These are phyloP conservation scores for Mucor sp. DNA, from an alignment of 371 early-diverging fungal species.

Conservation along the genomic window DNA sequence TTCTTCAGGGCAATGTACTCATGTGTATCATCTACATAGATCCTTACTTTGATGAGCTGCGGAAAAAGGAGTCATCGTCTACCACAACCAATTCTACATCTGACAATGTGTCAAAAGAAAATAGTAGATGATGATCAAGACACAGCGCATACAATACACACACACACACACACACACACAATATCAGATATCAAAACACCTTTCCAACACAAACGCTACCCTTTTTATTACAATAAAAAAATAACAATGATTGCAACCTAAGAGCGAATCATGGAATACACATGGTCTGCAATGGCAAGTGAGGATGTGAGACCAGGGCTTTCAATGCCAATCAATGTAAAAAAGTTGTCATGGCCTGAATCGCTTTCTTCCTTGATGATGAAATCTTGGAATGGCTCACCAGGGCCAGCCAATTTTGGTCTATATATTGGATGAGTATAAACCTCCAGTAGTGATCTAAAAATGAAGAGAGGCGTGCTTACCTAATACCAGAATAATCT, in stretches of 20 bases:
- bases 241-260: background rate
- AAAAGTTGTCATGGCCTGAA: conserved; percentile 56
- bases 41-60: conserved; percentile 55
- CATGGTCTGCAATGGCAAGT: conserved; percentile 81
- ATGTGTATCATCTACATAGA: conserved; percentile 23
- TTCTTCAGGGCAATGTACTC: background rate
- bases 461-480: conserved; percentile 1
- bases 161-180: background rate
- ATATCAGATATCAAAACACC: too few relatives aligned
- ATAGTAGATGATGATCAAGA: background rate
- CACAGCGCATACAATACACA: background rate
- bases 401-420: conserved; percentile 80
- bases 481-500: conserved; percentile 85
- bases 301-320: conserved; percentile 89
- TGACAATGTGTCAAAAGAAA: conserved; percentile 8
- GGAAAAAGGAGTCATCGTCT: conserved; percentile 37
- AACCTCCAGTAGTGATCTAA: too few relatives aligned
- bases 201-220: background rate
- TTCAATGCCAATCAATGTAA: conserved; percentile 85
- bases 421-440: conserved; percentile 37
- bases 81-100: background rate
- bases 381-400: conserved; percentile 80
- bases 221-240: background rate
- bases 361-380: conserved; percentile 63
- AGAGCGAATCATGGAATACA: conserved; percentile 43